Conservation (phyloP, 169 alveolate species). For the Plasmodium billcollinsi region DNA sequence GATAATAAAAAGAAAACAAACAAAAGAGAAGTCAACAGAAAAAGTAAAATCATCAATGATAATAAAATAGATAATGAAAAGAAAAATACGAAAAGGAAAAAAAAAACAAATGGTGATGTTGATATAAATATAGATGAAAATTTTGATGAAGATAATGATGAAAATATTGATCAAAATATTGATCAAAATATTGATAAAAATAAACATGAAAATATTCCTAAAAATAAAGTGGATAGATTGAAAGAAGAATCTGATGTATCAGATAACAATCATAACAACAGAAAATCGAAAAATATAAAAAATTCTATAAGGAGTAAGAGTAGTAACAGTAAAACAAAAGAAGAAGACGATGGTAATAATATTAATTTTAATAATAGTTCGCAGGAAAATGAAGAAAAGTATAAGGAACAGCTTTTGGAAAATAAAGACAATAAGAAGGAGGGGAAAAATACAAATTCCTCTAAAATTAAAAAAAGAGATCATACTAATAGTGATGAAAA, state of each 20-base stretch:
- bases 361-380: not conserved
- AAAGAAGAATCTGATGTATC: not conserved
- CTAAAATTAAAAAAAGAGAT: not conserved
- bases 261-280: not conserved
- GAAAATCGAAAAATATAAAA: not conserved
- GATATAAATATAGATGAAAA: not conserved
- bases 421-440: not conserved
- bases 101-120: not conserved
- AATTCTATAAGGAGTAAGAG: not conserved
- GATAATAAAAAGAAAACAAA: not conserved
- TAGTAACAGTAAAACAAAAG: not conserved
- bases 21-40: not conserved
- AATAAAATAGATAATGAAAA: slow-evolving; percentile 2
- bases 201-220: not conserved
- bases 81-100: not conserved
- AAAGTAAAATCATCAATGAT: not conserved
- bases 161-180: not conserved
- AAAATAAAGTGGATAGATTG: not conserved
- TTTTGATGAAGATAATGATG: not conserved
- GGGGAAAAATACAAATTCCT: not conserved
- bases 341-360: not conserved
- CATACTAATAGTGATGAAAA: not conserved
- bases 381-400: not conserved
- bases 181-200: slow-evolving; percentile 7
- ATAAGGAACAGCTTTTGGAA: not conserved